Evolutionary conservation across 2,329 filamentous ascomycete species (phyloP).

Genomic region (Talaromyces sp.): DNA sequence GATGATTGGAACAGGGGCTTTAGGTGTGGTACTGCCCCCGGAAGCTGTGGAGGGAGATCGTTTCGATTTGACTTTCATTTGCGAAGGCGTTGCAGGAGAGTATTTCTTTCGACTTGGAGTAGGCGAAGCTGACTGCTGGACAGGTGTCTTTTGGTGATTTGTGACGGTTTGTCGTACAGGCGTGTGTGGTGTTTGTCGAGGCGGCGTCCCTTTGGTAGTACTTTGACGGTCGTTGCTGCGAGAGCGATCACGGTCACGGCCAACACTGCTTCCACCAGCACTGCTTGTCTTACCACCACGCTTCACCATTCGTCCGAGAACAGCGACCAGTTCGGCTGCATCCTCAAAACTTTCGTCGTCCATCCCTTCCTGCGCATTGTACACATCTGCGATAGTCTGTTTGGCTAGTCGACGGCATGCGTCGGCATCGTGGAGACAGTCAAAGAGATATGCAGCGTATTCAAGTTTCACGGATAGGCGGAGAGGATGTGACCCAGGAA

Average conservation of each 20-base stretch:
- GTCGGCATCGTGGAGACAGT: slow-evolving; percentile 81
- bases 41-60: slow-evolving; percentile 18
- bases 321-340: slow-evolving; percentile 80
- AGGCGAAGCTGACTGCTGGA: slow-evolving; percentile 10
- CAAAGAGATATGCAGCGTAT: slow-evolving; percentile 88
- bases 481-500: slow-evolving; percentile 86
- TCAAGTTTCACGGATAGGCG: slow-evolving; percentile 88
- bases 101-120: slow-evolving; percentile 7
- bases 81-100: slow-evolving; percentile 7
- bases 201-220: slow-evolving; percentile 17
- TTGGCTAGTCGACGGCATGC: slow-evolving; percentile 74
- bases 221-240: slow-evolving; percentile 20
- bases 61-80: slow-evolving; percentile 17
- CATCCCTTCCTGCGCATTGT: slow-evolving; percentile 86
- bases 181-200: slow-evolving; percentile 16
- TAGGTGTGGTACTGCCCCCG: slow-evolving; percentile 19
- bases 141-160: background rate
- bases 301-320: slow-evolving; percentile 85
- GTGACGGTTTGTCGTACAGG: slow-evolving; percentile 13
- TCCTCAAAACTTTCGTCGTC: slow-evolving; percentile 94
- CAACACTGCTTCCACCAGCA: slow-evolving; percentile 33
- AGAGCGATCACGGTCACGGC: slow-evolving; percentile 24
- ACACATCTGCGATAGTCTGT: slow-evolving; percentile 83
- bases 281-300: slow-evolving; percentile 53
- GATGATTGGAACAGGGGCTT: slow-evolving; percentile 32